These are phyloP conservation scores for Barnettozyma populi DNA, from an alignment of 805 yeast genomes.

Conservation along the genomic window DNA sequence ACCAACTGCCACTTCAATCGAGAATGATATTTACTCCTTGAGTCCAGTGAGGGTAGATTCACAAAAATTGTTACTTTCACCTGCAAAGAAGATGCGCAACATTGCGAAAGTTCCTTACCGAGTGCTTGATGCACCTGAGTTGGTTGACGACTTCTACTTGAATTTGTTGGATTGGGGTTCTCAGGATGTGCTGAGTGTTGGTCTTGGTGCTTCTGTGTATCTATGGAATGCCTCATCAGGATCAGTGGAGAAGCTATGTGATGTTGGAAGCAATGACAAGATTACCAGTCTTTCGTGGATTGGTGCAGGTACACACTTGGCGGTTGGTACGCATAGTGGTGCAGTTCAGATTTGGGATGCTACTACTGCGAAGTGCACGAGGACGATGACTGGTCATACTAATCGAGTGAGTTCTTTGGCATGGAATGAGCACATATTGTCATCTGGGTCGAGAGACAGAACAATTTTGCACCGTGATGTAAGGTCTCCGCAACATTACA, in stretches of 20 bases:
- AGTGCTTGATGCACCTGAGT: conserved; percentile 92
- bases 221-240: conserved; percentile 88
- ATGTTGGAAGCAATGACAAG: conserved; percentile 59
- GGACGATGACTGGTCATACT: conserved; percentile 90
- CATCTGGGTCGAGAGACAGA: conserved; percentile 84
- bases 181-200: conserved; percentile 84
- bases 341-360: conserved; percentile 95
- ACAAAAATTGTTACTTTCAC: conserved; percentile 72
- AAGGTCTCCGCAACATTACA: conserved; percentile 75
- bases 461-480: conserved; percentile 88
- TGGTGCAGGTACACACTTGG: conserved; percentile 89
- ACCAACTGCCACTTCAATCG: conserved; percentile 54
- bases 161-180: conserved; percentile 95
- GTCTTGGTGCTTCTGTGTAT: conserved; percentile 81
- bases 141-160: conserved; percentile 89
- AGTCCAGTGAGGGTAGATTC: conserved; percentile 90
- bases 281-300: conserved; percentile 91
- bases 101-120: conserved; percentile 86
- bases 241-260: conserved; percentile 74
- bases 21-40: conserved; percentile 69
- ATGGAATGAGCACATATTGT: conserved; percentile 88
- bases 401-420: conserved; percentile 82
- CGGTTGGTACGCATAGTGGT: conserved; percentile 86
- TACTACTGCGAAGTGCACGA: conserved; percentile 67
- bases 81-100: conserved; percentile 70